Evolutionary conservation across 805 yeast species (phyloP).

Genomic region (Jamesozyma rosinii): DNA sequence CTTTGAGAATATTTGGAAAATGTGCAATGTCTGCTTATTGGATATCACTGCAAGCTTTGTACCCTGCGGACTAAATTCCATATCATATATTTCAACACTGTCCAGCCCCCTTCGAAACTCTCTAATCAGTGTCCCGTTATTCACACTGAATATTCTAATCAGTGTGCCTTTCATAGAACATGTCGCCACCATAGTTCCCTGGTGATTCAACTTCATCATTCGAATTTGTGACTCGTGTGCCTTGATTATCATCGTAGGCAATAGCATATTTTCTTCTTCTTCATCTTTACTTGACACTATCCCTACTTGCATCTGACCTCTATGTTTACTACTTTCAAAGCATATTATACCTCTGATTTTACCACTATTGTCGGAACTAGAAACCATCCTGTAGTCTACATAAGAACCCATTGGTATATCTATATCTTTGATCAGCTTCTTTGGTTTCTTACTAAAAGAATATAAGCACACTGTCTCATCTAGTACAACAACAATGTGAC

Average conservation of each 20-base stretch:
- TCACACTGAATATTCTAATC: slow-evolving; percentile 66
- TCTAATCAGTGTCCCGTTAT: slow-evolving; percentile 51
- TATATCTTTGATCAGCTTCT: slow-evolving; percentile 34
- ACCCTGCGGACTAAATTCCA: slow-evolving; percentile 76
- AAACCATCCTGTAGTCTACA: slow-evolving; percentile 20
- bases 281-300: slow-evolving; percentile 11
- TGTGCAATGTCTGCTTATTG: slow-evolving; percentile 83
- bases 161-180: slow-evolving; percentile 88
- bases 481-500: slow-evolving; percentile 65
- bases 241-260: slow-evolving; percentile 45
- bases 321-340: slow-evolving; percentile 9
- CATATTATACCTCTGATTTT: slow-evolving; percentile 4
- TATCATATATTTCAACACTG: slow-evolving; percentile 68
- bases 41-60: slow-evolving; percentile 73
- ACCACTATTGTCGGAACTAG: slow-evolving; percentile 4
- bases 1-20: slow-evolving; percentile 41
- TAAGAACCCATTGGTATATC: slow-evolving; percentile 16
- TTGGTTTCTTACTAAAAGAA: slow-evolving; percentile 75
- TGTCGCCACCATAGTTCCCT: slow-evolving; percentile 77
- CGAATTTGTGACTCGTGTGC: slow-evolving; percentile 80
- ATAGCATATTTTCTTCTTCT: slow-evolving; percentile 10
- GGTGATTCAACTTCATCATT: slow-evolving; percentile 55
- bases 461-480: slow-evolving; percentile 61
- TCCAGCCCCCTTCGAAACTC: slow-evolving; percentile 90
- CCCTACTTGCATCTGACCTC: slow-evolving; percentile 28